Base-by-base conservation (phyloP, 2,329 filamentous ascomycete species). In the Tolypocladium guangdongense region DNA sequence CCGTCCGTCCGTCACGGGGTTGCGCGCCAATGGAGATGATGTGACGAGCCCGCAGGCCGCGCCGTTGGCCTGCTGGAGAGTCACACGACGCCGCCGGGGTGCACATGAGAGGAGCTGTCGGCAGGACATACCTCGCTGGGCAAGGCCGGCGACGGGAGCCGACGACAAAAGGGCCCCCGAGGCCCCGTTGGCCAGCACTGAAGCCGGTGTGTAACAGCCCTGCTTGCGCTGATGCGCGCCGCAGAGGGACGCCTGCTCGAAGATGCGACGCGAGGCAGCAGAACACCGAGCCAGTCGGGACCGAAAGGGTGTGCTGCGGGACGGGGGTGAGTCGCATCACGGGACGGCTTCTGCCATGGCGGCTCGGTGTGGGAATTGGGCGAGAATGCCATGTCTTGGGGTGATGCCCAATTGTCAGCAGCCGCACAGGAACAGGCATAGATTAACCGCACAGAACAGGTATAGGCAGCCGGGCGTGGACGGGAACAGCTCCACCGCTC, bases 91-190 rank as follows among this genome's bases (percentile, higher is more conserved):
- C 41, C 22, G 41, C 27, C 24, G 22, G 39, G 41, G 12, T 30
- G 16, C 41, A n/a, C 14, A 22, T 18, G 20, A 14, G 20, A 18
- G 47, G 12, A 33, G 6, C 2, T 20, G 10, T n/a, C 47, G 47
- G 47, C 47, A 49, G 47, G 47, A 49, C 47, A 49, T 49, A 20
- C 47, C 47, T 49, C 47, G 47, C 20, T 37, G 47, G 48, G 47
- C 20, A 16, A 46, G 24, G 18, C 8, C 27, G 16, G 20, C 27
- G 18, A n/a, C 18, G 18, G 8, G 33, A 35, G 33, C 12, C 11
- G 33, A 14, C 33, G 33, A 41, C 43, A 4, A 30, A 46, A 46
- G 43, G 43, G 18, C 16, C 16, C 8, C 1, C 24, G n/a, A 24
- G 5, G 41, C 41, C 41, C 41, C 43, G 27, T 46, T 12, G 16